Conservation (phyloP, 2,329 filamentous ascomycete genomes). For the Colletotrichum spaethianum region DNA sequence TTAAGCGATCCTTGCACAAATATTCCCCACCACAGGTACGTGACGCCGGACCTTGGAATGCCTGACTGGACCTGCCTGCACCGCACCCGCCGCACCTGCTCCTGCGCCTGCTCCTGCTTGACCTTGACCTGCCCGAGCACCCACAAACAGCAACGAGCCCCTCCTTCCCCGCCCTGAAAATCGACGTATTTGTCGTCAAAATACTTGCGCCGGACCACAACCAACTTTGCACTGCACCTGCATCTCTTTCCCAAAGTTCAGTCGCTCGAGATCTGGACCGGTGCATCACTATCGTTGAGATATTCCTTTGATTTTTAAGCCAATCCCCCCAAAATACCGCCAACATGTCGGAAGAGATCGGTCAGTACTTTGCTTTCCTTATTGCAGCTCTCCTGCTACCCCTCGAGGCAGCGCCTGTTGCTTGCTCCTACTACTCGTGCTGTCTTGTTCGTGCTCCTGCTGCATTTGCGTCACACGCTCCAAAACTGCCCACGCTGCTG, state of each 20-base stretch:
- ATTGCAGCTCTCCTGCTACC: conserved; percentile 5
- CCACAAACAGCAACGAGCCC: conserved; percentile 39
- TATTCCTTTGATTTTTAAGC: conserved; percentile 27
- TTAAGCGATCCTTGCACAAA: conserved; percentile 17
- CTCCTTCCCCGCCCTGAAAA: conserved; percentile 44
- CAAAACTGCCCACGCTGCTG: conserved; percentile 43
- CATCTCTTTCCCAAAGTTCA: conserved; percentile 31
- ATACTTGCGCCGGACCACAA: conserved; percentile 33
- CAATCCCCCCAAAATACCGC: conserved; percentile 42
- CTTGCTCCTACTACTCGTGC: conserved; percentile 21
- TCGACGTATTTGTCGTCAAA: conserved; percentile 43
- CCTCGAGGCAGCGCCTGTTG: neutral
- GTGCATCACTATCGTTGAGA: conserved; percentile 39
- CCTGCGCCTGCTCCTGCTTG: conserved; percentile 25
- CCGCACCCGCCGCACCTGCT: neutral
- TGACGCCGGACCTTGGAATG: neutral
- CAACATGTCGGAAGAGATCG: conserved; percentile 63
- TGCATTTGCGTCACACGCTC: conserved; percentile 42
- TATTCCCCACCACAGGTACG: conserved; percentile 10
- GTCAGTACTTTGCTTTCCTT: conserved; percentile 50
- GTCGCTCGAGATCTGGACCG: conserved; percentile 33
- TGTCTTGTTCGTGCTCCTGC: conserved; percentile 46
- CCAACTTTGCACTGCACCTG: conserved; percentile 40
- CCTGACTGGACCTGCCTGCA: neutral
- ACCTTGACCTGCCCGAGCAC: conserved; percentile 41